Evolutionary conservation across 148 eudicot species (phyloP), one percentile per base, ranked within the genome.

Genomic region (Pharnaceum exiguum): DNA sequence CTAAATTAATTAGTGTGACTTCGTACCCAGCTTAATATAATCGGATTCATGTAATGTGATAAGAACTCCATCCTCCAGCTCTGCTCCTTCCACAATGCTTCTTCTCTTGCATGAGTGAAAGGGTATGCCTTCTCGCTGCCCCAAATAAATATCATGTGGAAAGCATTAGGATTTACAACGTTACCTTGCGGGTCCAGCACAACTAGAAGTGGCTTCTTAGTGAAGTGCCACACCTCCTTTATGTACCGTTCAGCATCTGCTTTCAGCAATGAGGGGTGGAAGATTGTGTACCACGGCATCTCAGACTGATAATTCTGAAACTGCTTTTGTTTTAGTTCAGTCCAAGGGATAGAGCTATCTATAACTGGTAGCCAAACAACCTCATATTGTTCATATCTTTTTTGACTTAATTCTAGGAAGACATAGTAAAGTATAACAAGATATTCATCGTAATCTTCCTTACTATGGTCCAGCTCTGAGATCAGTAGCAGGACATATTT

Each of bases 141-240:
- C 93, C 96, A 89, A 60, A 89, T 87, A 90, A 85, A 87, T 80
- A 82, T 63, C 96, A 84, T 82, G 57, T 82, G 71, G 28, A 77
- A 57, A 12, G 93, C 96, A 59, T 89, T 77, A 5, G 59, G 72
- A 56, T 82, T 82, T 17, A 72, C 74, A 2, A 77, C 82, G 36
- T 50, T 71, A 2, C 89, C 96, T 48, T 77, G 84, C 16, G 90
- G 82, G 46, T 87, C 96, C 37, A 87, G 50, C 39, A 84, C 90
- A n/a, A 82, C 89, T 1, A 89, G 79, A 61, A 75, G 22, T 1
- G 86, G 81, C 74, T 74, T 89, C 68, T 85, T 77, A 35, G 45
- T 67, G 66, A 85, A 85, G 45, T 72, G 73, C 89, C 88, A 84
- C 25, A 58, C 71, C 44, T 89, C 89, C 48, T 72, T 75, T 32